phyloP scores from a whole-genome alignment of 176 grass and related monocot species.

The Stipa capillata region DNA sequence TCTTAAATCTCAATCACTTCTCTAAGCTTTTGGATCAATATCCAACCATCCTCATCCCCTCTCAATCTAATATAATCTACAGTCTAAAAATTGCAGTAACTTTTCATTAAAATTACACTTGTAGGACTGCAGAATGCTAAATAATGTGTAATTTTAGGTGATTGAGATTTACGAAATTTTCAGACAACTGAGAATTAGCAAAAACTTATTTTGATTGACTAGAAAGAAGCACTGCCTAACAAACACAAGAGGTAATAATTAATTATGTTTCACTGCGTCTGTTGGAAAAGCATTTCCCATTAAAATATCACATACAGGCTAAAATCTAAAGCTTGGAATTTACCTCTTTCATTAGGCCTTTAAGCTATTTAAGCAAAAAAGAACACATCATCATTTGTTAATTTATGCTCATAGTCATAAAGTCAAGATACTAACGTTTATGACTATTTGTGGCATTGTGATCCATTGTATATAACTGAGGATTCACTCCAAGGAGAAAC shows the following conservation, averaged over 20 bases:
- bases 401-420: neutral
- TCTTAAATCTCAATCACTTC: no score
- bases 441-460: no score
- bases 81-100: no score
- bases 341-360: neutral
- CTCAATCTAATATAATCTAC: no score
- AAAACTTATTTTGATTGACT: neutral
- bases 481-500: neutral
- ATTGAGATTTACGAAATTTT: no score
- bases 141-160: no score
- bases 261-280: neutral
- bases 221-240: neutral
- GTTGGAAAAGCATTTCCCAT: neutral
- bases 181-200: no score
- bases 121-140: no score
- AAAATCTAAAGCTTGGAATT: neutral
- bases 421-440: neutral
- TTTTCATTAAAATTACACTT: no score
- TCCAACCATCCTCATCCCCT: no score
- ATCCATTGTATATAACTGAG: neutral
- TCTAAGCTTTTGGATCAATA: no score
- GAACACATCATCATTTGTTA: neutral
- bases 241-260: neutral
- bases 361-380: neutral
- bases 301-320: neutral